Evolutionary conservation across 176 grass and related monocot species (phyloP).

Genomic region (Secale cereale): DNA sequence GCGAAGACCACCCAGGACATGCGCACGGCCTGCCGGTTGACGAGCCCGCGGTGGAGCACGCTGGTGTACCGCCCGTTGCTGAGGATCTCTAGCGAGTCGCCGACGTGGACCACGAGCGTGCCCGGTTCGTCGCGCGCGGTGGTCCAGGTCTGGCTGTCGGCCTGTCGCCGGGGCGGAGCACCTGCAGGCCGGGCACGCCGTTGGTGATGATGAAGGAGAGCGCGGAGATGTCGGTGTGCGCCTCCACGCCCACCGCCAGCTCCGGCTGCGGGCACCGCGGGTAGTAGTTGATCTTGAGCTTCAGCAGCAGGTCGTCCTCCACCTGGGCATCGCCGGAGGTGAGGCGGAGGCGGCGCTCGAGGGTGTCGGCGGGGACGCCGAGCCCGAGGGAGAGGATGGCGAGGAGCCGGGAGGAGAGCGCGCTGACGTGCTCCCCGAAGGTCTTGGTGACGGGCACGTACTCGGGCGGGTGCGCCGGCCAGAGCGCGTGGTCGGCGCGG

Average conservation of each 20-base stretch:
- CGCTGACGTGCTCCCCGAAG: no score
- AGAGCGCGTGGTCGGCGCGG: no score
- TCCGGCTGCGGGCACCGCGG: conserved; percentile 80
- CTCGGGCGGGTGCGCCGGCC: no score
- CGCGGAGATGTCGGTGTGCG: conserved; percentile 84
- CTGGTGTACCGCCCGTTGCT: conserved; percentile 83
- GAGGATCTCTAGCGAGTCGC: conserved; percentile 92
- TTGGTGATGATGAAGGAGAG: conserved; percentile 96
- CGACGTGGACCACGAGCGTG: conserved; percentile 73
- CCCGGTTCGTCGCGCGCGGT: conserved; percentile 55
- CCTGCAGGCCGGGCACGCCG: conserved; percentile 80
- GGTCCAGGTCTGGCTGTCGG: conserved; percentile 26
- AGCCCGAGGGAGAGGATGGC: conserved; percentile 65
- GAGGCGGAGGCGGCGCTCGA: conserved; percentile 38
- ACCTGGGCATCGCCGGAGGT: not conserved
- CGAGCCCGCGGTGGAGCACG: conserved; percentile 88
- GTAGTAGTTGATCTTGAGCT: conserved; percentile 99
- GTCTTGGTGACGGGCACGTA: no score
- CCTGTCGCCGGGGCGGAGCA: no score
- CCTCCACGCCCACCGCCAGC: conserved; percentile 80
- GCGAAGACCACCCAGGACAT: conserved; percentile 93
- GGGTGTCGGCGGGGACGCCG: conserved; percentile 7
- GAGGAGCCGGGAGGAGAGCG: conserved; percentile 68
- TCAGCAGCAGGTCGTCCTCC: conserved; percentile 47
- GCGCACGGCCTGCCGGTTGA: conserved; percentile 71